These are phyloP conservation scores for Akanthomyces lecanii DNA, from an alignment of 2,329 filamentous ascomycete genomes.

Conservation along the genomic window DNA sequence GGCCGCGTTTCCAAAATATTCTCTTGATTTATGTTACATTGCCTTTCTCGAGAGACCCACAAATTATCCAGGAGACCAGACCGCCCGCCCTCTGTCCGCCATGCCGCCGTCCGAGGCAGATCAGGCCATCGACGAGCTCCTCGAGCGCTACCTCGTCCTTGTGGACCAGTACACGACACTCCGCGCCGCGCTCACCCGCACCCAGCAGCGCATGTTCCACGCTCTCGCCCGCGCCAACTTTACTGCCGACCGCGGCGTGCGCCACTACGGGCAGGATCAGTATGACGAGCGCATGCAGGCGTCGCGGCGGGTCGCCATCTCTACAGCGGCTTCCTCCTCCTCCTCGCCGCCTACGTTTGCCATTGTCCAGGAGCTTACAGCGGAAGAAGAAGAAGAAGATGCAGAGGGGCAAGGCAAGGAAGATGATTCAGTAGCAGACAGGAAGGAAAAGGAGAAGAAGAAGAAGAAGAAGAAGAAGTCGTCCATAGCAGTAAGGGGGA, in stretches of 20 bases:
- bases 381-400: neutral
- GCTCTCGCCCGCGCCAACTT: slow-evolving; percentile 73
- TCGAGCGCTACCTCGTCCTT: slow-evolving; percentile 61
- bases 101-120: neutral
- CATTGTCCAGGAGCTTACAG: neutral
- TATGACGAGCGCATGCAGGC: slow-evolving; percentile 74
- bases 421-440: neutral
- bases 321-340: neutral
- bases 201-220: slow-evolving; percentile 54
- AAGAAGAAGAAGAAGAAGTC: slow-evolving; percentile 10
- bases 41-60: too few species aligned
- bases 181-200: slow-evolving; percentile 47
- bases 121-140: slow-evolving; percentile 55
- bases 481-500: too few species aligned
- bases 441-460: neutral
- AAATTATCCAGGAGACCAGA: neutral
- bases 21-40: too few species aligned
- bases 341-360: slow-evolving; percentile 20
- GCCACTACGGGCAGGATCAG: slow-evolving; percentile 67
- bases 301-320: slow-evolving; percentile 37
- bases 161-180: slow-evolving; percentile 64
- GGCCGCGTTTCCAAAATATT: neutral
- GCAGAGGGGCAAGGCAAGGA: slow-evolving; percentile 16
- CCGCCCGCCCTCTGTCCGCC: neutral
- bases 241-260: slow-evolving; percentile 55